Evolutionary conservation across 2,329 filamentous ascomycete species (phyloP), one percentile per base, ranked within the genome.

Genomic region (Microdochium trichocladiopsis): DNA sequence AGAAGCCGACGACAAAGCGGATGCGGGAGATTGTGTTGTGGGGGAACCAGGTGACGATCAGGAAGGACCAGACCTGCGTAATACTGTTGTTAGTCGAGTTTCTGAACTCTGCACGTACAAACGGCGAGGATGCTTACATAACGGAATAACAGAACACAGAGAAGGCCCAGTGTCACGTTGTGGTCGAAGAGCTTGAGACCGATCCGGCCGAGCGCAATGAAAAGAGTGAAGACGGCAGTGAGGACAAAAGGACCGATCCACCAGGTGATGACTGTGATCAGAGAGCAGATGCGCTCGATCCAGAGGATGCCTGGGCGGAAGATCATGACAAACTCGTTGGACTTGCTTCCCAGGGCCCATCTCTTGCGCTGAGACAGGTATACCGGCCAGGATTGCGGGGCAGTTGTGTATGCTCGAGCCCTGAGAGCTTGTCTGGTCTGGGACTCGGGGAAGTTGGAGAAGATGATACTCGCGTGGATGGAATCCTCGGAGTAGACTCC

Each of bases 241-340:
- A 74, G 69, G 55, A 74, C 72, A 53, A 75, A 75, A 0, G 72
- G 70, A 2, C 70, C 72, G 24, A 75, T 72, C 47, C 64, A 65
- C 72, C 72, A 77, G 1, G 73, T 75, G 16, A 75, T 52, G 25
- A 76, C 70, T 2, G 73, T 76, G 25, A 73, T 57, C 23, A 76
- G 66, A n/a, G 75, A 73, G 11, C 74, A 63, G 45, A 75, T 53
- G 31, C 73, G 72, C 52, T 75, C 71, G 23, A 76, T 60, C 8
- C 73, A 60, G 58, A 77, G 73, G 21, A 76, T 68, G 48, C 66
- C 72, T 0, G 72, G 69, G 1, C 68, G 68, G 51, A 72, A 69
- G n/a, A 76, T 67, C 64, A 77, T 71, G 59, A 76, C 69, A 24
- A 77, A 69, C 58, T 78, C 74, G 56, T 77, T 77, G 4, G 70